These are phyloP conservation scores for Suillus subalutaceus DNA, from an alignment of 768 basidiomycete species.

Conservation along the genomic window DNA sequence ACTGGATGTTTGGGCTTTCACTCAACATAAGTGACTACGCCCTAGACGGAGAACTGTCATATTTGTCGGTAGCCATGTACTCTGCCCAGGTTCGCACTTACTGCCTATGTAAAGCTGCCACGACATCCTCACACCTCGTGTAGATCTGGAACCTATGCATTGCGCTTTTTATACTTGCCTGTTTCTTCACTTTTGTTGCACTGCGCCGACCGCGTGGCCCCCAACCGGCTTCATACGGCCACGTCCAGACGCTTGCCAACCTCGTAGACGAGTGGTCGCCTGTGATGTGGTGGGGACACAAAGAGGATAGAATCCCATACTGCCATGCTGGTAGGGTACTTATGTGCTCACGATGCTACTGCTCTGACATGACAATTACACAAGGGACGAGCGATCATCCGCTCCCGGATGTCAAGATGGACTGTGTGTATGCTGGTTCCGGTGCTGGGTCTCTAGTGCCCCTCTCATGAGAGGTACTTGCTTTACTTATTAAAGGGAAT, in stretches of 20 bases:
- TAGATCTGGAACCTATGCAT: slow-evolving; percentile 31
- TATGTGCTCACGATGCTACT: background rate
- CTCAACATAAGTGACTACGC: slow-evolving; percentile 11
- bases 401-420: slow-evolving; percentile 24
- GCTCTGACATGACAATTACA: too few species aligned
- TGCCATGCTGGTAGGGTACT: slow-evolving; percentile 23
- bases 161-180: slow-evolving; percentile 22
- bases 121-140: background rate
- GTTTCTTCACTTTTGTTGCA: slow-evolving; percentile 19
- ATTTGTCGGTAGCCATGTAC: slow-evolving; percentile 28
- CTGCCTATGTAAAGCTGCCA: background rate
- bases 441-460: background rate
- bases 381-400: slow-evolving; percentile 12
- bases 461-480: too few species aligned
- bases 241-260: slow-evolving; percentile 37
- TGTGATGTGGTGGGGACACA: slow-evolving; percentile 35
- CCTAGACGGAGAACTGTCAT: too few species aligned
- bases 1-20: slow-evolving; percentile 36
- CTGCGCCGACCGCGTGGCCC: slow-evolving; percentile 21
- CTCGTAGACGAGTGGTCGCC: slow-evolving; percentile 39
- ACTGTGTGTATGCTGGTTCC: slow-evolving; percentile 19
- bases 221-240: slow-evolving; percentile 36
- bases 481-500: too few species aligned
- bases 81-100: slow-evolving; percentile 24
- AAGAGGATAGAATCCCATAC: slow-evolving; percentile 9